A percentile compares a stretch with the other conserved stretches of the same genome.
Conservation (phyloP, 2,329 filamentous ascomycete species). For the Diaporthe aspalathi region DNA sequence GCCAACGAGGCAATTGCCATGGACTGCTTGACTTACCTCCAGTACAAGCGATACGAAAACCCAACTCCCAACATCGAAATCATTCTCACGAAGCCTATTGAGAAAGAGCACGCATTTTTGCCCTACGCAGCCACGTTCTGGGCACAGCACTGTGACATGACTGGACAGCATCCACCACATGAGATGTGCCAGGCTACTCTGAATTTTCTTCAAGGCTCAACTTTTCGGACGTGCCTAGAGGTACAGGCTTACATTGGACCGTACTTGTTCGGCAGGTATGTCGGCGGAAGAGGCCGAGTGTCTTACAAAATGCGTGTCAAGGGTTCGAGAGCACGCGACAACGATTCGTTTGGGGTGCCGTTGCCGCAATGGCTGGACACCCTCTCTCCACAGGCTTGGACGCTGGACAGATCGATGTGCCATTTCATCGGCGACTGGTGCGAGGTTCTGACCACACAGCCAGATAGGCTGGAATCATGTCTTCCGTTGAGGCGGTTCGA, state of each 20-base stretch:
- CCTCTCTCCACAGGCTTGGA: background rate
- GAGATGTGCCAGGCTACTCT: background rate
- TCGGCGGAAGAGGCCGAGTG: background rate
- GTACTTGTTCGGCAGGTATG: background rate
- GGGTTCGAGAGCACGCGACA: background rate
- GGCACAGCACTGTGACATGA: constrained; percentile 6
- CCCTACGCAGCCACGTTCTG: constrained; percentile 4
- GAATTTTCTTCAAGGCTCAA: background rate
- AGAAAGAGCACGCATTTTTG: background rate
- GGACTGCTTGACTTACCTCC: background rate
- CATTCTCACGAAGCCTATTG: background rate
- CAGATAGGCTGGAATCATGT: background rate
- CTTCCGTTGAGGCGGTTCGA: background rate
- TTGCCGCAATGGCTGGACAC: constrained; percentile 4
- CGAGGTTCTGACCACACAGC: background rate
- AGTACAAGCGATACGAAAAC: background rate
- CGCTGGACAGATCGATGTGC: background rate
- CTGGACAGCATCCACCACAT: background rate
- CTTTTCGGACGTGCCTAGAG: background rate
- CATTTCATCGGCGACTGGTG: constrained; percentile 14
- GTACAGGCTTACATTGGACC: background rate
- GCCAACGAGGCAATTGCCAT: constrained; percentile 10
- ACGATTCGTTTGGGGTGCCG: background rate
- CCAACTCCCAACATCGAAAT: background rate
- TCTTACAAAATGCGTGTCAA: background rate